Base-by-base conservation (phyloP, 345 rosid genomes). In the Citrus australasica region DNA sequence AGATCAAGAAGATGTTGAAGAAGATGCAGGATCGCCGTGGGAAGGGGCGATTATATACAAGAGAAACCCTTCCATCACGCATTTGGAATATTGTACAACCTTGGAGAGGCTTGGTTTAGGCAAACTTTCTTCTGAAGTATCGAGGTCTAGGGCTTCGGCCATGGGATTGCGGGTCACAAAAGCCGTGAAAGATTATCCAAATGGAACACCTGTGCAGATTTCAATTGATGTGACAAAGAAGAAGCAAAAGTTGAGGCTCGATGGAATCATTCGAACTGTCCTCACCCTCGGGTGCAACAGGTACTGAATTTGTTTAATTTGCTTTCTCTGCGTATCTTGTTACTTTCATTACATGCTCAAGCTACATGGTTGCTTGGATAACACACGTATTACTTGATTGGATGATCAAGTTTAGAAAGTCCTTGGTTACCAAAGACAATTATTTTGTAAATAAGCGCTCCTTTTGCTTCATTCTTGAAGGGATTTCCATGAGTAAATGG, bases 21-120 rank as follows among this genome's bases (percentile, higher is more conserved):
- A 90, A 76, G 96, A 90, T 67, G 16, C 65, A 0, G 93, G 83
- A 35, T 90, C 96, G 1, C 97, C 99, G 6, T 93, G 99, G 99
- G 97, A 92, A 87, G 98, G 97, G 69, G 92, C 98, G 7, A 80
- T 95, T 79, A 78, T 88, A 65, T 93, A 92, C 82, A 85, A 82
- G 86, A 93, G 98, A 82, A 91, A 90, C 80, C 86, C 94, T 53
- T 89, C 90, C 33, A 79, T 89, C 58, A 85, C 93, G 9, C 98
- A 95, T 79, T 63, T 90, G 27, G 99, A 95, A 68, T 95, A 91
- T 58, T 92, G 97, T 83, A 93, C 99, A 1, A 95, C 99, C 51
- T 82, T 93, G 74, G 98, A 93, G 90, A 91, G 99, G 82, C 95
- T 95, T 79, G 99, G 99, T n/a, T 79, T 95, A 75, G 95, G 80